Evolutionary conservation across 106 monocot genomes (phyloP), one percentile per base, ranked within the genome.

Genomic region (Ottelia alismoides): DNA sequence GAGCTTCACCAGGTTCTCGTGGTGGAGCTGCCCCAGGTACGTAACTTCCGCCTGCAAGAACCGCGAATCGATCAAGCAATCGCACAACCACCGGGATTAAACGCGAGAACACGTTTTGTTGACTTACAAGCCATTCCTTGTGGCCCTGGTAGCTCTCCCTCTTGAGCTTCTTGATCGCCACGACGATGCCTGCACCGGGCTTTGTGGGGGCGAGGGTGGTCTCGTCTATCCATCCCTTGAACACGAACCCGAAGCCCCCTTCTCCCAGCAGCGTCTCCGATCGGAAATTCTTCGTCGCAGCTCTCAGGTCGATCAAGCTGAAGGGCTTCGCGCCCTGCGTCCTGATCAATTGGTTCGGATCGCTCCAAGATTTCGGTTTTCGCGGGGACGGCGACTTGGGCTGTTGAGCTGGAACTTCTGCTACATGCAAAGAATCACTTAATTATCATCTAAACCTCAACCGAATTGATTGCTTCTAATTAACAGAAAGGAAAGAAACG

Each of bases 1-100:
- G n/a, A 88, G 76, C 58, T 71, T 88, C 53, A 88, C 83, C 25
- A 88, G 68, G 60, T 88, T 88, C 46, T 79, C 70, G 53, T 88
- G 88, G 47, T 26, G 83, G 52, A 88, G 79, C 67, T 88, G 82
- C 27, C 83, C 73, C 30, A 88, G 61, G 59, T 83, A 83, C 10
- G 78, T 88, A 7, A 88, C 79, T 61, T 88, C 88, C 31, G 88
- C 67, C 87, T 88, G 67, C n/a, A n/a, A n/a, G n/a, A n/a, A n/a
- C n/a, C n/a, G n/a, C n/a, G n/a, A n/a, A n/a, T n/a, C n/a, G n/a
- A n/a, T n/a, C n/a, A n/a, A n/a, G n/a, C n/a, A n/a, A n/a, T n/a
- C n/a, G n/a, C n/a, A n/a, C n/a, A n/a, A n/a, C n/a, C n/a, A n/a
- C n/a, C n/a, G n/a, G n/a, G n/a, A n/a, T n/a, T n/a, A n/a, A n/a